A percentile compares a stretch with the other conserved stretches of the same genome.
Conservation (phyloP, 1,139 yeast genomes). For the Suhomyces maxii region DNA sequence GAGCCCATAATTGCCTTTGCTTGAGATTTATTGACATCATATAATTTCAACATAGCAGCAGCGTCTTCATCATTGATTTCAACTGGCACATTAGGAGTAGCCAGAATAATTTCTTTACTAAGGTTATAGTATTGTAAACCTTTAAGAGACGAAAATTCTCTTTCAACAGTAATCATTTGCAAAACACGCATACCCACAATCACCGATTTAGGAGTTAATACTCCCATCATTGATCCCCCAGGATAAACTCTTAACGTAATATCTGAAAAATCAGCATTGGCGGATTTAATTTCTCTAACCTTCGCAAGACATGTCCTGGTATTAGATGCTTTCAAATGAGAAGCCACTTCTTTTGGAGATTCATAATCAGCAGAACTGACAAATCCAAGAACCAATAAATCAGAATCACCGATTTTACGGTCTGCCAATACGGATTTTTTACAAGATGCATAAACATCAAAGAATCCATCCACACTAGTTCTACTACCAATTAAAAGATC, state of each 20-base stretch:
- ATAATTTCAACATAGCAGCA: constrained; percentile 41
- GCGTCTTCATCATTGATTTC: constrained; percentile 38
- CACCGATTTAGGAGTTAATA: constrained; percentile 62
- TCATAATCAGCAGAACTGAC: constrained; percentile 26
- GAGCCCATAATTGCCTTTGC: constrained; percentile 85
- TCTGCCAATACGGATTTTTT: constrained; percentile 53
- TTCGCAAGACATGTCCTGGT: constrained; percentile 70
- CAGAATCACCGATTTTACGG: constrained; percentile 67
- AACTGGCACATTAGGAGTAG: constrained; percentile 54
- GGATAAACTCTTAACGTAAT: constrained; percentile 69
- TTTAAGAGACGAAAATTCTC: constrained; percentile 83
- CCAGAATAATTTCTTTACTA: constrained; percentile 60
- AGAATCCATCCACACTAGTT: constrained; percentile 80
- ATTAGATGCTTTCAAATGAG: constrained; percentile 27
- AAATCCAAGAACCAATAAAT: constrained; percentile 68
- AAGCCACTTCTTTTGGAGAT: constrained; percentile 18
- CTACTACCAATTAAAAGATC: constrained; percentile 73
- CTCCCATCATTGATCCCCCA: constrained; percentile 48
- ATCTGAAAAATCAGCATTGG: constrained; percentile 67
- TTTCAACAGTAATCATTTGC: constrained; percentile 88
- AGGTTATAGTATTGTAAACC: constrained; percentile 84
- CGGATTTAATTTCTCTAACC: constrained; percentile 66
- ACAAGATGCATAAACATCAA: constrained; percentile 83
- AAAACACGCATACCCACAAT: constrained; percentile 70
- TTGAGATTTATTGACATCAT: constrained; percentile 79